A percentile compares a stretch with the other conserved stretches of the same genome.
Evolutionary conservation across 495 filamentous ascomycete genomes (phyloP).

Genomic region (Halenospora varia): DNA sequence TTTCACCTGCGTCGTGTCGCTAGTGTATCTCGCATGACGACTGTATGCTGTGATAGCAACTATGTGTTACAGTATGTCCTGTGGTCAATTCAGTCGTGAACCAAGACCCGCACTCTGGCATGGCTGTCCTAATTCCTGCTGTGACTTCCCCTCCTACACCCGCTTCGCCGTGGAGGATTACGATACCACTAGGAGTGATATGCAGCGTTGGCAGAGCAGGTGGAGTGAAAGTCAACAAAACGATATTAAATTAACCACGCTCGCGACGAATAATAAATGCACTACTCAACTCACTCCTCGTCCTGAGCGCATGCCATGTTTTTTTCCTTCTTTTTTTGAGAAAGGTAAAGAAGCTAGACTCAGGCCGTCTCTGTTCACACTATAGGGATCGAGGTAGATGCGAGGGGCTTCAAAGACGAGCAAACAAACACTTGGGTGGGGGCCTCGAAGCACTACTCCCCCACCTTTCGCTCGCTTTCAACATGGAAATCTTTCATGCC

Average conservation of each 20-base stretch:
- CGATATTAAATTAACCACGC: not conserved
- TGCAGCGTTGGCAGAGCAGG: not conserved
- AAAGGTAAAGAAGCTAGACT: no score
- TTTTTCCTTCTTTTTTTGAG: no score
- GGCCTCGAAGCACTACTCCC: not conserved
- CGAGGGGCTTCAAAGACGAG: no score
- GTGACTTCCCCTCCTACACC: not conserved
- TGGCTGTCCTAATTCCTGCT: not conserved
- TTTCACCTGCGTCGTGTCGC: not conserved
- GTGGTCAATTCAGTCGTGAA: not conserved
- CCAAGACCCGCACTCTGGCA: not conserved
- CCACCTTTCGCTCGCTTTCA: not conserved
- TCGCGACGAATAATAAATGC: not conserved
- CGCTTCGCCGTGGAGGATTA: not conserved
- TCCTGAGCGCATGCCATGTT: no score
- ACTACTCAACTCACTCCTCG: no score
- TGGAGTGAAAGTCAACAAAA: not conserved
- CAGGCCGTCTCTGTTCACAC: no score
- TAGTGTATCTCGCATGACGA: not conserved
- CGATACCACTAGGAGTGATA: not conserved
- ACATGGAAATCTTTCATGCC: not conserved
- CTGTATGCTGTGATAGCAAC: not conserved
- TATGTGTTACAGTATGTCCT: not conserved
- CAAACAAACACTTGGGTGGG: no score
- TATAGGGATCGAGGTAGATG: no score